Percentiles rank a stretch among this genome's conserved stretches.
phyloP scores from a whole-genome alignment of 2,329 filamentous ascomycete genomes.

The Dothiorella sarmentorum region DNA sequence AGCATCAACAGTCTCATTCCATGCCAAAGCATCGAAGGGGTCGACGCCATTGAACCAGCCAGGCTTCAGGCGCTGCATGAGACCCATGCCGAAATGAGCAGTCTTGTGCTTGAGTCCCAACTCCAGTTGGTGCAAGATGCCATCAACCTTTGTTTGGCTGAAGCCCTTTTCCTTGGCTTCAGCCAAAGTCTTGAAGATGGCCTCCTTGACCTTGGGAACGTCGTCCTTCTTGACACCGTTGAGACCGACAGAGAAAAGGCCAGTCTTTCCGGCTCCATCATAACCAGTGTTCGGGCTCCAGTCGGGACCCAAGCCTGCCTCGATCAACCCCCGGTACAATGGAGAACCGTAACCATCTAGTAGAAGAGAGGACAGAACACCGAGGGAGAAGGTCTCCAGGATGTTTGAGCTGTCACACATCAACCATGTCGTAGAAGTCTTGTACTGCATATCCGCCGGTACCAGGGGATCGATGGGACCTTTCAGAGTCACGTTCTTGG shows the following conservation, averaged over 20 bases:
- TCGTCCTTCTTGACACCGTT: conserved; percentile 84
- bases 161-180: conserved; percentile 74
- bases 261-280: conserved; percentile 70
- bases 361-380: conserved; percentile 76
- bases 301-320: conserved; percentile 84
- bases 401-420: conserved; percentile 79
- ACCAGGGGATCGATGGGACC: conserved; percentile 87
- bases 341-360: conserved; percentile 96
- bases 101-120: conserved; percentile 95
- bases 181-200: conserved; percentile 68
- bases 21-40: conserved; percentile 84
- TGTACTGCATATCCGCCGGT: conserved; percentile 81
- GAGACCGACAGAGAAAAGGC: conserved; percentile 85
- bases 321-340: conserved; percentile 82
- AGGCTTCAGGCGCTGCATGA: conserved; percentile 83
- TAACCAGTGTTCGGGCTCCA: conserved; percentile 95
- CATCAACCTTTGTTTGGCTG: conserved; percentile 85
- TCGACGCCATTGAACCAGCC: conserved; percentile 96
- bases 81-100: conserved; percentile 85
- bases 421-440: conserved; percentile 92
- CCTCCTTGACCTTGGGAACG: conserved; percentile 70
- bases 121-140: conserved; percentile 89
- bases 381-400: conserved; percentile 82
- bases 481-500: conserved; percentile 65
- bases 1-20: conserved; percentile 80